phyloP scores from a whole-genome alignment of 768 basidiomycete genomes.

The Mycena kentingensis region DNA sequence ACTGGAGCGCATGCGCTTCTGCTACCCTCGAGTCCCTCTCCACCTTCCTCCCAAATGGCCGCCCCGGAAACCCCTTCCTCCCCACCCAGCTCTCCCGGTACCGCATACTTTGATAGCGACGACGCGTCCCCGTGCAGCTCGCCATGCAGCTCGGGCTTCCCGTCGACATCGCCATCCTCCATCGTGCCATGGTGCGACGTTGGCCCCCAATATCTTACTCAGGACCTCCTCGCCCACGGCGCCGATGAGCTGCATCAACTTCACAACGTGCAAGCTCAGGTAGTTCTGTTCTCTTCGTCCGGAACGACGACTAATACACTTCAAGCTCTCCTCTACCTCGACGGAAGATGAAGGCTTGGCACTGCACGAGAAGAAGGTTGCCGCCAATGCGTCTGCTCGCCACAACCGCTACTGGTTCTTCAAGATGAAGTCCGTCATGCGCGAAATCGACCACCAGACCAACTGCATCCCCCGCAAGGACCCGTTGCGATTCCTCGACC shows the following conservation, averaged over 20 bases:
- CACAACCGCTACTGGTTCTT: constrained; percentile 23
- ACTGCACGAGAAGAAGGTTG: constrained; percentile 18
- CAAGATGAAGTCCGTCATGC: constrained; percentile 27
- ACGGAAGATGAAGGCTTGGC: constrained; percentile 12
- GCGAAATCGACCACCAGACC: constrained; percentile 25
- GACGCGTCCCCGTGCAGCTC: constrained; percentile 17
- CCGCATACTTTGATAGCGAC: constrained; percentile 9
- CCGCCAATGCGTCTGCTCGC: constrained; percentile 20
- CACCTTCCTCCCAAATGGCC: constrained; percentile 14
- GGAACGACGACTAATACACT: not conserved
- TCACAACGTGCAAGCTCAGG: constrained; percentile 7
- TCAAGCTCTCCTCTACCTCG: constrained; percentile 5
- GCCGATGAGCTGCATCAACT: constrained; percentile 19
- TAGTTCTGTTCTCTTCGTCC: not conserved
- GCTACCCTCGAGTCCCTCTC: constrained; percentile 3
- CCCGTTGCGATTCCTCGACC: constrained; percentile 26
- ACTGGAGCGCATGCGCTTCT: not conserved
- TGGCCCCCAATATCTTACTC: constrained; percentile 13
- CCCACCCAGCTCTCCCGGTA: constrained; percentile 17
- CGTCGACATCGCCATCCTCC: constrained; percentile 21
- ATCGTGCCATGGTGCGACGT: constrained; percentile 17
- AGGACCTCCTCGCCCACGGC: constrained; percentile 19
- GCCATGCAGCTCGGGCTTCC: constrained; percentile 15
- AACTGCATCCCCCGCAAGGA: constrained; percentile 13
- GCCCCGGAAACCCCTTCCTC: constrained; percentile 18